Base-by-base conservation (phyloP, 345 rosid species). In the Eucalyptus tenuipes region DNA sequence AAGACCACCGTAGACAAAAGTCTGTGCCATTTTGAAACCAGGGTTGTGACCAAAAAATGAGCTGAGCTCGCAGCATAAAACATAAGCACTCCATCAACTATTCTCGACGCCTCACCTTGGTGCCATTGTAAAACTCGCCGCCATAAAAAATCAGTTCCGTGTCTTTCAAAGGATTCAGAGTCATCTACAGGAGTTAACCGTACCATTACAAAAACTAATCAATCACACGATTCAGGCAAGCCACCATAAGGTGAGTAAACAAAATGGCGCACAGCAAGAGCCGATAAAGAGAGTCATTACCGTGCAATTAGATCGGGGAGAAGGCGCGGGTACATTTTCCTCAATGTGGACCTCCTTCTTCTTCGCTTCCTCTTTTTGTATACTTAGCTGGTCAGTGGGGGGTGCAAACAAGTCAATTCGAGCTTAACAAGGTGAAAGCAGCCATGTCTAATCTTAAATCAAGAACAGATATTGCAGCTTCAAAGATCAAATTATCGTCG, bases 61-160 rank as follows among this genome's bases (percentile, higher is more conserved):
- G 12, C 37, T 2, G 0, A 87, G 40, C n/a, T 25, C 15, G 2
- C 37, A 14, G 47, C 79, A 44, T 13, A 48, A 48, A 13, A 33
- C 87, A 52, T 18, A 50, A 89, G 37, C 2, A 84, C 84, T 40
- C 47, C 84, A 22, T 40, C 47, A 6, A 64, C 88, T 7, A 47
- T 57, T 44, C 15, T 50, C 44, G 44, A 64, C 13, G 50, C 37
- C 93, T 88, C 86, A 96, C 98, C 99, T 96, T 97, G 90, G 91
- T 96, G 50, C 99, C 99, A 53, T 97, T 96, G 94, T 97, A 96
- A 91, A 96, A 97, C 89, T 97, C 99, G 66, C 99, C 99, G 0
- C 98, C 99, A 88, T 96, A 96, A 25, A 97, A 94, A 55, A 97
- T 93, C 91, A 97, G 88, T 86, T 96, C 99, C 4, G 99, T 95